Conservation (phyloP, 305 asterid species). For the Rubia tinctorum region DNA sequence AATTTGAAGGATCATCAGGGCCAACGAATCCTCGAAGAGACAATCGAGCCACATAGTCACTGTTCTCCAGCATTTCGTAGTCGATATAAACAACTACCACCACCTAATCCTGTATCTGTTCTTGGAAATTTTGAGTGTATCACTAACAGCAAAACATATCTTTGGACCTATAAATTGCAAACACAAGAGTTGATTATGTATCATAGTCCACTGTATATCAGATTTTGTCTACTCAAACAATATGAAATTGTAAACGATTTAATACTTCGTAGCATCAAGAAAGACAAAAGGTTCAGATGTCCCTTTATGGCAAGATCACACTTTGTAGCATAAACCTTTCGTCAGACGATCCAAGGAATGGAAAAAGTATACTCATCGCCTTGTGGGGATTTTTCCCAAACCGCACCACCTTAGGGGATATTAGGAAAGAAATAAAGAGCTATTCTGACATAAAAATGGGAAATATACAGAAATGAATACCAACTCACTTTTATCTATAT, state of each 20-base stretch:
- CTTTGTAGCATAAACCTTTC: not conserved
- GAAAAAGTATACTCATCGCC: constrained; percentile 45
- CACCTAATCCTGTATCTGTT: not conserved
- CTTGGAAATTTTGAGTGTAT: not conserved
- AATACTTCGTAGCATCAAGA: not conserved
- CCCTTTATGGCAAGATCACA: not conserved
- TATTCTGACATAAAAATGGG: not conserved
- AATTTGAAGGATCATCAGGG: constrained; percentile 48
- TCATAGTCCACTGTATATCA: no score
- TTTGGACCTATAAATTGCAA: not conserved
- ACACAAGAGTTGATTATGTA: not conserved
- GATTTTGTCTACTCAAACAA: not conserved
- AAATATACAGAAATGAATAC: not conserved
- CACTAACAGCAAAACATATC: not conserved
- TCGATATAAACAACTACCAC: constrained; percentile 69
- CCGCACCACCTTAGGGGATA: constrained; percentile 59
- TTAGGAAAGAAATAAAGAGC: constrained; percentile 1
- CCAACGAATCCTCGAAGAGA: constrained; percentile 65
- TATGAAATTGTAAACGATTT: not conserved
- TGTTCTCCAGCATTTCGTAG: constrained; percentile 40
- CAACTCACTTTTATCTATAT: constrained; percentile 32
- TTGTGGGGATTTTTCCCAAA: constrained; percentile 91
- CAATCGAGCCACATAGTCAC: constrained; percentile 30
- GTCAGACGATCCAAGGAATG: no score
- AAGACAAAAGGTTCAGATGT: not conserved